These are phyloP conservation scores for Salix purpurea DNA, from an alignment of 345 rosid genomes.

Conservation along the genomic window DNA sequence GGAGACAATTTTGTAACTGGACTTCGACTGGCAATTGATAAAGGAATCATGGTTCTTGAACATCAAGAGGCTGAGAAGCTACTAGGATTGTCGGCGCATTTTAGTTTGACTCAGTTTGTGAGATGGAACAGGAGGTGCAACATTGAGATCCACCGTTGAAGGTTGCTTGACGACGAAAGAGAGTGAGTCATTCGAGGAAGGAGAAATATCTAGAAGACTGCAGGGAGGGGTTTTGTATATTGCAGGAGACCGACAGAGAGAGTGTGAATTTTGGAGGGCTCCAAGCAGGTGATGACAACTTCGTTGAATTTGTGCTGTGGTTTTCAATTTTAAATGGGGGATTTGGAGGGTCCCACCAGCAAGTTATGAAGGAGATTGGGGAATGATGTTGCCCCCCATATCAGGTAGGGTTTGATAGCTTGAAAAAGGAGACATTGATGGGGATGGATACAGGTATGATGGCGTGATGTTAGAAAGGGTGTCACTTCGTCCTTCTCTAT, in stretches of 20 bases:
- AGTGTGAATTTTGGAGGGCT: background rate
- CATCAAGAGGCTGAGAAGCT: background rate
- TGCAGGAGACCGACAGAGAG: background rate
- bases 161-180: background rate
- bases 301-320: background rate
- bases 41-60: constrained; percentile 8
- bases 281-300: background rate
- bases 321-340: background rate
- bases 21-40: constrained; percentile 2
- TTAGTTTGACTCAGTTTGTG: background rate
- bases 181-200: background rate
- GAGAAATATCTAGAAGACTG: constrained; percentile 4
- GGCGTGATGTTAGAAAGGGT: too few relatives aligned
- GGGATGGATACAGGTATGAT: too few relatives aligned
- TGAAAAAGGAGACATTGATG: background rate
- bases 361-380: background rate
- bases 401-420: background rate
- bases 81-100: background rate
- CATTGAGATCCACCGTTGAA: background rate
- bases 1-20: constrained; percentile 6
- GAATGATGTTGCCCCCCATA: background rate
- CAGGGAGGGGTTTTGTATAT: background rate
- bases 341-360: background rate
- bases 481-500: too few relatives aligned
- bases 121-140: background rate